Evolutionary conservation across 208 protist genomes (phyloP).

Genomic region (Borovskyia barvae): DNA sequence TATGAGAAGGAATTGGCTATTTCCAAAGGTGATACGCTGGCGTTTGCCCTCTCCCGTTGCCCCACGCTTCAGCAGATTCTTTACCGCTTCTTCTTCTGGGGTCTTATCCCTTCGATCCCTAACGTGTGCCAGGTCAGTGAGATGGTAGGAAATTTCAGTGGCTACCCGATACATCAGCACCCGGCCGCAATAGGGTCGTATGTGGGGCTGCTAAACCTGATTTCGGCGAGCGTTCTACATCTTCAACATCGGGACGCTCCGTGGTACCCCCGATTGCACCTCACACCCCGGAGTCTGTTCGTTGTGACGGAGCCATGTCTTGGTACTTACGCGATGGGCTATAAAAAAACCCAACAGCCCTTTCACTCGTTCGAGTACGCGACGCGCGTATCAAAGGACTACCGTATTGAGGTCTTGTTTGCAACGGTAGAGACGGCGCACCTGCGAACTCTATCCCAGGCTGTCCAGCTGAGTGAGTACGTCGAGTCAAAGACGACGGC

Average conservation of each 20-base stretch:
- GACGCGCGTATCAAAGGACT: constrained; percentile 88
- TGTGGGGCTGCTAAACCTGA: constrained; percentile 83
- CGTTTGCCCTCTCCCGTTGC: constrained; percentile 63
- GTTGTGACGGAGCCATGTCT: constrained; percentile 80
- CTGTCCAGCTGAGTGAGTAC: constrained; percentile 82
- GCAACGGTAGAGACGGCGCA: constrained; percentile 80
- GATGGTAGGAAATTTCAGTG: constrained; percentile 88
- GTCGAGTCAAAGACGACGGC: constrained; percentile 14
- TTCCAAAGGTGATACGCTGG: constrained; percentile 79
- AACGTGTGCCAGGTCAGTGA: constrained; percentile 90
- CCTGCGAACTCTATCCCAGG: constrained; percentile 50
- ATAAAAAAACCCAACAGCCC: constrained; percentile 82
- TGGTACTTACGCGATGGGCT: constrained; percentile 83
- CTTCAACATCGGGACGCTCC: constrained; percentile 78
- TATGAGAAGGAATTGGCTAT: constrained; percentile 83
- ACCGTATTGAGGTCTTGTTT: constrained; percentile 90
- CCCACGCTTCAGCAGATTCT: constrained; percentile 75
- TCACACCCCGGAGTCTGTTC: constrained; percentile 78
- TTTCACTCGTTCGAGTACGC: constrained; percentile 89
- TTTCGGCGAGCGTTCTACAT: constrained; percentile 80
- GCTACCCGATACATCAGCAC: constrained; percentile 86
- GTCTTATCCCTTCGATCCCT: constrained; percentile 75
- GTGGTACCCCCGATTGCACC: constrained; percentile 84
- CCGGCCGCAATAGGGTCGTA: constrained; percentile 79
- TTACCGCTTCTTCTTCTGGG: constrained; percentile 72